These are phyloP conservation scores for Colletotrichum sublineola DNA, from an alignment of 2,329 filamentous ascomycete genomes.

Conservation along the genomic window DNA sequence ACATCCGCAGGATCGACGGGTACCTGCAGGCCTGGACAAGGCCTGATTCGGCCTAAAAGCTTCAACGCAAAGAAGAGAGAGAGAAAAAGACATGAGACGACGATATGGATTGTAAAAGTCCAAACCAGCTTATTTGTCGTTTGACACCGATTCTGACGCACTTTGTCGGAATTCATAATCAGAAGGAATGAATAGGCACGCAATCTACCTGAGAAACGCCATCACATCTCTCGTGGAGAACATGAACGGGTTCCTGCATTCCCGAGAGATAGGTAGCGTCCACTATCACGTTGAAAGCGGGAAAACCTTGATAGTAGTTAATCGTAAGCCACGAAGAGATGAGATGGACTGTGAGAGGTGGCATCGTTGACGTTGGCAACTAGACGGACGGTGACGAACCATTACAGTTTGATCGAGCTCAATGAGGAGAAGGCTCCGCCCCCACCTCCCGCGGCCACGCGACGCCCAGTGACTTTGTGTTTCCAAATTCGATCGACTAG, in stretches of 20 bases:
- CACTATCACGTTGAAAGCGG: neutral
- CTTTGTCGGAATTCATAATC: neutral
- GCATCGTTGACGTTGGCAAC: neutral
- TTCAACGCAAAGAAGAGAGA: neutral
- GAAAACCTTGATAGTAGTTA: neutral
- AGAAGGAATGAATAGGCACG: neutral
- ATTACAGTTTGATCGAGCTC: neutral
- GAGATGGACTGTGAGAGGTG: slow-evolving; percentile 11
- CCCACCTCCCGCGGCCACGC: neutral
- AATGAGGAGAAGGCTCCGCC: neutral
- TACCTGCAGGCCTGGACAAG: slow-evolving; percentile 4
- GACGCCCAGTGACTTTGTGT: neutral
- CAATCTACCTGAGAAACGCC: slow-evolving; percentile 2
- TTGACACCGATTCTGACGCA: neutral
- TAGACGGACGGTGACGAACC: neutral
- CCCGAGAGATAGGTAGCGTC: neutral
- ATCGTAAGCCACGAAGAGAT: neutral
- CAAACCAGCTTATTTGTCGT: neutral
- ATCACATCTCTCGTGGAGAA: neutral
- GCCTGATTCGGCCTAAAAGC: neutral
- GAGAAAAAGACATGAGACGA: neutral
- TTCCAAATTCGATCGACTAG: neutral
- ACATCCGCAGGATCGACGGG: slow-evolving; percentile 1
- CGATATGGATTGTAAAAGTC: neutral
- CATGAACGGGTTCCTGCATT: slow-evolving; percentile 8